Conservation (phyloP, 352 stramenopile species). For the Globisporangium recalcitrans region DNA sequence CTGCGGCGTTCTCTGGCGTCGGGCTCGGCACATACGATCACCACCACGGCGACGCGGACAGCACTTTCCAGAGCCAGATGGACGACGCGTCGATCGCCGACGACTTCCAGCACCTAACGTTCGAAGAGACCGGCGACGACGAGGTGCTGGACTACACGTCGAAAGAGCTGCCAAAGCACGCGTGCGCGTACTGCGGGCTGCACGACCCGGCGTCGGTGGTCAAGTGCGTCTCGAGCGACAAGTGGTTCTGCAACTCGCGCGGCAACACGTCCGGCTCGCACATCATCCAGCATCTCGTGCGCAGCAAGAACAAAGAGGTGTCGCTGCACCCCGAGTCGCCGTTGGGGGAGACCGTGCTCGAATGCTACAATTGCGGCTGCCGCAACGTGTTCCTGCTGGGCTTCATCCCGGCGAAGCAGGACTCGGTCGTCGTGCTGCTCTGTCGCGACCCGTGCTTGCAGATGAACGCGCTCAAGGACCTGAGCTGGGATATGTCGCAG, state of each 20-base stretch:
- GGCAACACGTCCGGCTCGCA: constrained; percentile 93
- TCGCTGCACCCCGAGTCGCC: constrained; percentile 93
- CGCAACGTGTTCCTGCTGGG: constrained; percentile 98
- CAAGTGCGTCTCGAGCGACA: constrained; percentile 93
- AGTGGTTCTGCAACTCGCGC: constrained; percentile 99
- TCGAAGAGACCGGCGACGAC: constrained; percentile 70
- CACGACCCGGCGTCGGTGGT: constrained; percentile 95
- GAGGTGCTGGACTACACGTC: constrained; percentile 67
- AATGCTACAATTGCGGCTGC: constrained; percentile 99
- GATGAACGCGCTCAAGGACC: constrained; percentile 96
- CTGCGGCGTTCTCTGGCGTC: constrained; percentile 2
- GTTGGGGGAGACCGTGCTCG: constrained; percentile 95
- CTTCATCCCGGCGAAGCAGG: constrained; percentile 96
- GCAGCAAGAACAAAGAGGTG: constrained; percentile 89
- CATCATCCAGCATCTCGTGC: constrained; percentile 98
- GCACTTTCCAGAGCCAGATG: constrained; percentile 36
- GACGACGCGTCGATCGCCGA: constrained; percentile 30
- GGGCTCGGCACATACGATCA: constrained; percentile 15
- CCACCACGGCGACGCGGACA: constrained; percentile 13
- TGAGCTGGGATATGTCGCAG: constrained; percentile 98
- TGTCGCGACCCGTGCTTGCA: constrained; percentile 96
- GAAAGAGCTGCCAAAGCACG: constrained; percentile 82
- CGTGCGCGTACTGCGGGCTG: constrained; percentile 97
- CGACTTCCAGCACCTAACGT: constrained; percentile 61
- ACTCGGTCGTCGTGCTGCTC: constrained; percentile 96